Conservation (phyloP, 805 yeast species). For the Ogataea chonburiensis region DNA sequence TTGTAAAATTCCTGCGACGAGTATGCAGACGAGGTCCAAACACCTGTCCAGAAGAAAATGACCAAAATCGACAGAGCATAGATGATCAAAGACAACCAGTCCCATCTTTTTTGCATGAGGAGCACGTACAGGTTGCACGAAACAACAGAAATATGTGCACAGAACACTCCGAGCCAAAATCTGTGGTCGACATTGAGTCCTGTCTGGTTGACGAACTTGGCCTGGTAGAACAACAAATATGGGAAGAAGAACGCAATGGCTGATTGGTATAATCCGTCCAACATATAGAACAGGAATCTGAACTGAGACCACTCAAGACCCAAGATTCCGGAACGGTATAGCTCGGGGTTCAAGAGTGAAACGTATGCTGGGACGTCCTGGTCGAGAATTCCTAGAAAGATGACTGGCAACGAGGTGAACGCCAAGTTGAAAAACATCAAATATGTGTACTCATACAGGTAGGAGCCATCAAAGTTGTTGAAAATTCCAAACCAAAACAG, state of each 20-base stretch:
- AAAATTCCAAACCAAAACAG: slow-evolving; percentile 76
- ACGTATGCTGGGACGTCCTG: slow-evolving; percentile 71
- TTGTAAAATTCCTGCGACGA: slow-evolving; percentile 62
- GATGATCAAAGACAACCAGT: slow-evolving; percentile 60
- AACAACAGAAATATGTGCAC: slow-evolving; percentile 58
- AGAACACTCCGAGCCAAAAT: slow-evolving; percentile 67
- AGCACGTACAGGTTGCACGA: slow-evolving; percentile 66
- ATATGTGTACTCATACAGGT: slow-evolving; percentile 73
- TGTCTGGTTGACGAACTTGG: slow-evolving; percentile 37
- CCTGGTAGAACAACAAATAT: slow-evolving; percentile 52
- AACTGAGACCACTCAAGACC: slow-evolving; percentile 59
- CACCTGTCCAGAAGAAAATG: slow-evolving; percentile 77
- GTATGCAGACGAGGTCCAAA: slow-evolving; percentile 55
- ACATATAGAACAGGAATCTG: slow-evolving; percentile 61
- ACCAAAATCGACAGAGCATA: slow-evolving; percentile 53
- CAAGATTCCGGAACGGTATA: slow-evolving; percentile 66
- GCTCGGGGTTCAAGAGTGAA: slow-evolving; percentile 65
- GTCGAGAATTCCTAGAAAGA: slow-evolving; percentile 68
- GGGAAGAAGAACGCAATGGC: slow-evolving; percentile 68
- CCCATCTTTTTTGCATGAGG: slow-evolving; percentile 75
- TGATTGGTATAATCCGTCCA: slow-evolving; percentile 72
- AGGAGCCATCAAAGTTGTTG: slow-evolving; percentile 70
- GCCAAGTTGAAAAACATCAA: slow-evolving; percentile 79
- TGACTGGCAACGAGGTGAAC: slow-evolving; percentile 77
- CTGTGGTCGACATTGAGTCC: slow-evolving; percentile 65